Evolutionary conservation across 305 asterid genomes (phyloP).

Genomic region (Plantago coronopus): DNA sequence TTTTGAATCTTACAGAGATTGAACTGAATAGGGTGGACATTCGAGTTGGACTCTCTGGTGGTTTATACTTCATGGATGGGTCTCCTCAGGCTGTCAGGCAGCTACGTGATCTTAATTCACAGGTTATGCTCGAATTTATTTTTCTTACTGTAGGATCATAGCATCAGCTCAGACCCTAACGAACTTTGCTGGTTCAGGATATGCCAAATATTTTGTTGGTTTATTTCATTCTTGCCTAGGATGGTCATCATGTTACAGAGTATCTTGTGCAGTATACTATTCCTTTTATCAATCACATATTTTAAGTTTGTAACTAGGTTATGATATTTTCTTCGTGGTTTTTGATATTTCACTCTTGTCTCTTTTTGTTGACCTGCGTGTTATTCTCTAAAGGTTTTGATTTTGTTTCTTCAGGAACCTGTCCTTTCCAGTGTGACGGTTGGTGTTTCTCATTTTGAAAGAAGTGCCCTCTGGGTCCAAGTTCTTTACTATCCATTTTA

Average conservation of each 20-base stretch:
- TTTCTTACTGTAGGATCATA: neutral
- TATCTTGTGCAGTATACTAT: no score
- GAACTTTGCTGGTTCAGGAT: slow-evolving; percentile 1
- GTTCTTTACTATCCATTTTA: slow-evolving; percentile 78
- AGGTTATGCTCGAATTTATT: slow-evolving; percentile 37
- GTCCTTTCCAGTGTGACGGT: slow-evolving; percentile 83
- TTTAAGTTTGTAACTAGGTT: no score
- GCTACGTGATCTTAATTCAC: slow-evolving; percentile 74
- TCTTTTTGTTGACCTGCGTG: no score
- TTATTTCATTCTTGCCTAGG: no score
- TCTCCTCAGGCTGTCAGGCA: slow-evolving; percentile 97
- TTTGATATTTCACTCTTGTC: no score
- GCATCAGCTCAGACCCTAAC: neutral
- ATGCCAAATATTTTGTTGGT: neutral
- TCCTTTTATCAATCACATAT: no score
- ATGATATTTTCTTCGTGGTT: no score
- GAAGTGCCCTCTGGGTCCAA: slow-evolving; percentile 81
- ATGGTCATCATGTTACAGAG: no score
- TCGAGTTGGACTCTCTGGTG: slow-evolving; percentile 92
- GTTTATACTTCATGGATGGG: slow-evolving; percentile 89
- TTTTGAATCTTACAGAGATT: slow-evolving; percentile 83
- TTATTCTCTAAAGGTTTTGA: neutral
- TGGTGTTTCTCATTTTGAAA: slow-evolving; percentile 86
- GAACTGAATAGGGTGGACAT: slow-evolving; percentile 83
- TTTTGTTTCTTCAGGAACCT: slow-evolving; percentile 62